Evolutionary conservation across 345 rosid species (phyloP).

Genomic region (Boechera stricta): DNA sequence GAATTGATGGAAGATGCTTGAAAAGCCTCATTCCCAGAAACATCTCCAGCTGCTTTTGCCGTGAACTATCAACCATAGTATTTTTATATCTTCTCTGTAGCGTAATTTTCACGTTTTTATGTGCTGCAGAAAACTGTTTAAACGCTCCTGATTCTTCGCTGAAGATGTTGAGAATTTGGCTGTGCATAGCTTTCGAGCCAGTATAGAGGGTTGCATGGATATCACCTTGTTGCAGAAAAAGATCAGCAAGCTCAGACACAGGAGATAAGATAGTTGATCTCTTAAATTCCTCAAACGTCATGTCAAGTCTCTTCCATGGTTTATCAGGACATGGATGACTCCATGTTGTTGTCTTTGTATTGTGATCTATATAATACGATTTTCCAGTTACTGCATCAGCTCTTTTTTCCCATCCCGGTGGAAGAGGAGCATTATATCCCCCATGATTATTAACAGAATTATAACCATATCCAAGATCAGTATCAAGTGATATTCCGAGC

Average conservation of each 20-base stretch:
- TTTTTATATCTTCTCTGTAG: slow-evolving; percentile 93
- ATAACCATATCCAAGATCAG: slow-evolving; percentile 66
- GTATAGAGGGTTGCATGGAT: slow-evolving; percentile 99
- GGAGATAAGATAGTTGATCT: slow-evolving; percentile 86
- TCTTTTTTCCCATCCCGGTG: slow-evolving; percentile 97
- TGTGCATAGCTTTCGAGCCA: slow-evolving; percentile 99
- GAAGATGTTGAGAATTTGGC: slow-evolving; percentile 95
- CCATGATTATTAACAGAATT: slow-evolving; percentile 62
- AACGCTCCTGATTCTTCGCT: slow-evolving; percentile 89
- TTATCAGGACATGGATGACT: slow-evolving; percentile 97
- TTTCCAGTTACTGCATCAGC: slow-evolving; percentile 94
- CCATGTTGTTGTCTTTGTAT: slow-evolving; percentile 94
- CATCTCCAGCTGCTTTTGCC: slow-evolving; percentile 98
- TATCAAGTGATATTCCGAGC: slow-evolving; percentile 88
- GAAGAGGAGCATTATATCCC: slow-evolving; percentile 87
- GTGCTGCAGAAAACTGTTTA: slow-evolving; percentile 91
- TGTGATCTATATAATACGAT: slow-evolving; percentile 87
- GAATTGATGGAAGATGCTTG: slow-evolving; percentile 94
- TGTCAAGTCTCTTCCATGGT: slow-evolving; percentile 97
- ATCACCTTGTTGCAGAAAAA: slow-evolving; percentile 95
- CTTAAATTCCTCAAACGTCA: slow-evolving; percentile 91
- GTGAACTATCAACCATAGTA: slow-evolving; percentile 87
- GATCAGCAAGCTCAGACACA: slow-evolving; percentile 88
- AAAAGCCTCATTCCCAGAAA: slow-evolving; percentile 93
- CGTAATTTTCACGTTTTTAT: slow-evolving; percentile 83